Conservation (phyloP, 75 land plant genomes). For the Picea glauca region DNA sequence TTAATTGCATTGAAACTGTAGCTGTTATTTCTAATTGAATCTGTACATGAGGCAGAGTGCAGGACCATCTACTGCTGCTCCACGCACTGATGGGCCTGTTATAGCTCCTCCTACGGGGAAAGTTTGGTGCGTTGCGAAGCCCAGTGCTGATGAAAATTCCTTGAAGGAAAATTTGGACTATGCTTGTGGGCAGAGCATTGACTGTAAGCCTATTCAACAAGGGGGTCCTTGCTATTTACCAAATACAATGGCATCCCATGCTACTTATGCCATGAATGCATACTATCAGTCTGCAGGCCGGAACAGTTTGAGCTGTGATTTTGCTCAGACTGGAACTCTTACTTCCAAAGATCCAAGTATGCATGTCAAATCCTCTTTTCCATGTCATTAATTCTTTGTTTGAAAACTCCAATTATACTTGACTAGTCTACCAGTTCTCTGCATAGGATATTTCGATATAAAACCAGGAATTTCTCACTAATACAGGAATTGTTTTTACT, state of each 20-base stretch:
- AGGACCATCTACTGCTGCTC: background rate
- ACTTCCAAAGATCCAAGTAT: conserved; percentile 61
- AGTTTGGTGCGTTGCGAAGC: conserved; percentile 60
- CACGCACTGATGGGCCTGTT: background rate
- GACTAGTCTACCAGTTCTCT: no score
- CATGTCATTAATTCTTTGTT: background rate
- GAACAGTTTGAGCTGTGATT: conserved; percentile 75
- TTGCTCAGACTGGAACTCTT: conserved; percentile 51
- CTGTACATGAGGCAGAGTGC: background rate
- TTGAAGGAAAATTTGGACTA: conserved; percentile 62
- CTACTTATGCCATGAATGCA: conserved; percentile 74
- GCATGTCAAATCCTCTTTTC: conserved; percentile 1
- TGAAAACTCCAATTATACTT: background rate
- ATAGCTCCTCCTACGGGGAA: conserved; percentile 4
- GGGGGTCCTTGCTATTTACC: conserved; percentile 65
- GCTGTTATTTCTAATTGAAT: background rate
- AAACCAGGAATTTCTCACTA: no score
- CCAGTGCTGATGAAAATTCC: conserved; percentile 28
- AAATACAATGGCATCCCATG: conserved; percentile 59
- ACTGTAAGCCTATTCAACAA: conserved; percentile 55
- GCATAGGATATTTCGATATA: no score
- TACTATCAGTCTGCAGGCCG: conserved; percentile 48
- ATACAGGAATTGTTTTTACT: no score
- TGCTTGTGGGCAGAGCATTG: conserved; percentile 59
- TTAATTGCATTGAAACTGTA: background rate